Evolutionary conservation across 345 rosid species (phyloP).

Genomic region (Citrus unshiu): DNA sequence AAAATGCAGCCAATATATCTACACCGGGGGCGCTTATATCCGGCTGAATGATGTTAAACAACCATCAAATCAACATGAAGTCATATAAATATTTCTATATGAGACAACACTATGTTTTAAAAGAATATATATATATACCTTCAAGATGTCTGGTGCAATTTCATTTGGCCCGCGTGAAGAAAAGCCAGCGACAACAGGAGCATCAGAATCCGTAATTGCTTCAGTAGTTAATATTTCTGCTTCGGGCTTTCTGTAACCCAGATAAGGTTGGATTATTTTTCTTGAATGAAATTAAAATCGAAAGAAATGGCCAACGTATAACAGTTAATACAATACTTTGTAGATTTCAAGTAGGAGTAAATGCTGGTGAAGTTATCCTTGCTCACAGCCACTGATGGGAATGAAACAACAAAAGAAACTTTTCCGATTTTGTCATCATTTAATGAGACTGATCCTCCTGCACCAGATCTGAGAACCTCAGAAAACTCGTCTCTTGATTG

Average conservation of each 20-base stretch:
- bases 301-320: neutral
- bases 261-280: neutral
- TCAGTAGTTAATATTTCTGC: constrained; percentile 31
- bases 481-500: neutral
- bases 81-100: neutral
- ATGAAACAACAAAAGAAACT: constrained; percentile 10
- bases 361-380: neutral
- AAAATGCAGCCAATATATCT: constrained; percentile 37
- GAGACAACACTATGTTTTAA: too few species aligned
- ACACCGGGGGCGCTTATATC: constrained; percentile 49
- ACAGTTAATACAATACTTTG: constrained; percentile 1
- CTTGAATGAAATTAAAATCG: neutral
- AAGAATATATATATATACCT: neutral
- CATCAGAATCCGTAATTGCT: constrained; percentile 14
- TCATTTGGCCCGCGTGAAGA: constrained; percentile 42
- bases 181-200: constrained; percentile 33
- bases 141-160: constrained; percentile 19
- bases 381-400: constrained; percentile 19
- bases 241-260: neutral
- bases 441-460: constrained; percentile 24
- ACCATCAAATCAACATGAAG: neutral
- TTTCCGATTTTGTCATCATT: neutral
- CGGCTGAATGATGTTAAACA: constrained; percentile 27
- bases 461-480: constrained; percentile 22
- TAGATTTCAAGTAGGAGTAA: constrained; percentile 26